Conservation (phyloP, 164 flowering plant genomes). For the Paratinospora sagittata region DNA sequence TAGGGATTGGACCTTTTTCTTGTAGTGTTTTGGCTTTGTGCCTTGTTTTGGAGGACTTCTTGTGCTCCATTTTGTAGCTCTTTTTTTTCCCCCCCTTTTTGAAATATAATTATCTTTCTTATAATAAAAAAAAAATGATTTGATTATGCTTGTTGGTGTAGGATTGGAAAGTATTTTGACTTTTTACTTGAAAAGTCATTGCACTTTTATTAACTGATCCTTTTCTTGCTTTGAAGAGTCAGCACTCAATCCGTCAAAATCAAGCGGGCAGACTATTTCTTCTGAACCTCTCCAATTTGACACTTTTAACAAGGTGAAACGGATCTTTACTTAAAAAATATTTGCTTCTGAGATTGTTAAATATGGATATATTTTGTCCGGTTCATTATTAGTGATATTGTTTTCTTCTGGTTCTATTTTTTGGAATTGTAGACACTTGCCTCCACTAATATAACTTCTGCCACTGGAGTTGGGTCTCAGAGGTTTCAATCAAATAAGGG, state of each 20-base stretch:
- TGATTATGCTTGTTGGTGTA: background rate
- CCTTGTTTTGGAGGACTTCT: background rate
- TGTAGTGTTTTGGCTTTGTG: background rate
- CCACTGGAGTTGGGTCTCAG: slow-evolving; percentile 27
- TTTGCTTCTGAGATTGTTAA: background rate
- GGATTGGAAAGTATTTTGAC: background rate
- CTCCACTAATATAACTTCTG: slow-evolving; percentile 20
- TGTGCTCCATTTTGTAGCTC: background rate
- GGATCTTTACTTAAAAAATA: background rate
- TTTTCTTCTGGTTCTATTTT: background rate
- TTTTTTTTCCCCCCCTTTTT: too few species aligned
- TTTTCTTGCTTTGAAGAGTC: slow-evolving; percentile 26
- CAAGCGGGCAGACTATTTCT: slow-evolving; percentile 28
- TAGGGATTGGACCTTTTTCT: background rate
- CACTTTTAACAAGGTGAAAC: slow-evolving; percentile 41
- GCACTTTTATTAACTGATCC: background rate
- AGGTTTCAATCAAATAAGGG: slow-evolving; percentile 27
- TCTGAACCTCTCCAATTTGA: slow-evolving; percentile 39
- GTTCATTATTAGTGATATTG: background rate
- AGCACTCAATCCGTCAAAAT: slow-evolving; percentile 33
- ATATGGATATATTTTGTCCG: background rate
- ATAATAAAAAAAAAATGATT: too few species aligned
- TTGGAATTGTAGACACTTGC: slow-evolving; percentile 22
- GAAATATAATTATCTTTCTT: too few species aligned
- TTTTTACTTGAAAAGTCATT: background rate